These are phyloP conservation scores for Rachicladosporium sp. DNA, from an alignment of 2,329 filamentous ascomycete species.

Conservation along the genomic window DNA sequence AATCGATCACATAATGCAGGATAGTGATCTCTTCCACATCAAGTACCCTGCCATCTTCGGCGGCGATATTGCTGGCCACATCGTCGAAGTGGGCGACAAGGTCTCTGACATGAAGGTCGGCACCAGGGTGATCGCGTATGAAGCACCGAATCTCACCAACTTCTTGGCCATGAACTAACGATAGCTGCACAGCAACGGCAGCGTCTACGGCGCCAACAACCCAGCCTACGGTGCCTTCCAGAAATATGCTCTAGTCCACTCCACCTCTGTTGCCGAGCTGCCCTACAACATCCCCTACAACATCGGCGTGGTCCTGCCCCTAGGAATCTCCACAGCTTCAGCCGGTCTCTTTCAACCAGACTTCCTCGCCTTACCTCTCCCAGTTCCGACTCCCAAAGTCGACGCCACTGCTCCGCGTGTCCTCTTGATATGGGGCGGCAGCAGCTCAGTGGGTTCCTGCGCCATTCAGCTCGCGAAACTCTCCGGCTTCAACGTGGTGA, in stretches of 20 bases:
- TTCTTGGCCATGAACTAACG: no score
- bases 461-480: constrained; percentile 29
- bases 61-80: constrained; percentile 33
- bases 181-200: neutral
- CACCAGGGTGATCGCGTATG: constrained; percentile 31
- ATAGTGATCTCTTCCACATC: constrained; percentile 16
- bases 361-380: constrained; percentile 14
- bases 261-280: constrained; percentile 25
- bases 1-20: constrained; percentile 30
- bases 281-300: constrained; percentile 27
- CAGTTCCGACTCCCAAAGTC: constrained; percentile 6
- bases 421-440: constrained; percentile 27
- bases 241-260: constrained; percentile 21
- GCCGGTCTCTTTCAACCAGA: constrained; percentile 19
- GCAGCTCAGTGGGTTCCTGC: constrained; percentile 22
- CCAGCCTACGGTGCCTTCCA: constrained; percentile 18
- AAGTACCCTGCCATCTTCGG: constrained; percentile 29
- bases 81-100: constrained; percentile 33
- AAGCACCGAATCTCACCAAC: no score
- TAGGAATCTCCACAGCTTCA: constrained; percentile 31
- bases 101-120: constrained; percentile 34
- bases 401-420: constrained; percentile 6
- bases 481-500: neutral
- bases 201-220: constrained; percentile 1
- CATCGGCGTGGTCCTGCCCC: constrained; percentile 29